phyloP scores from a whole-genome alignment of 2,329 filamentous ascomycete species.

The Trichophyton verrucosum region DNA sequence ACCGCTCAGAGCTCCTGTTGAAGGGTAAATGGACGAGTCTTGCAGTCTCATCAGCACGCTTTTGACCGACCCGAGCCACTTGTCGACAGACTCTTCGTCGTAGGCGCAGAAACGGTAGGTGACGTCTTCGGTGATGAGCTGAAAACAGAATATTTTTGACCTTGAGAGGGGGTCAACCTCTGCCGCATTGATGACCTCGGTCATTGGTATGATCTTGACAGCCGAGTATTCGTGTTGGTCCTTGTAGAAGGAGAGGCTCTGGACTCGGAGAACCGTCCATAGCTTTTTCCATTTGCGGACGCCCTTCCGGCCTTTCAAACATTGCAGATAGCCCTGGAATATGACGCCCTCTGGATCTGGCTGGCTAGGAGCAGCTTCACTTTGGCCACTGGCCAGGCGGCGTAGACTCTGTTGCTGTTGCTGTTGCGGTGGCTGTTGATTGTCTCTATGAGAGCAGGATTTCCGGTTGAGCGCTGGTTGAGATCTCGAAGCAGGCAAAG shows the following conservation, averaged over 20 bases:
- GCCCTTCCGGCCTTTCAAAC: slow-evolving; percentile 65
- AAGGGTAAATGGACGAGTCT: neutral
- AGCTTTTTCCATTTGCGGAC: slow-evolving; percentile 89
- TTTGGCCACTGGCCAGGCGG: slow-evolving; percentile 52
- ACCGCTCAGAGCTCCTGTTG: neutral
- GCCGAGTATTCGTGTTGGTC: slow-evolving; percentile 82
- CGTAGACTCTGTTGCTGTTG: neutral
- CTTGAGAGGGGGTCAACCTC: slow-evolving; percentile 80
- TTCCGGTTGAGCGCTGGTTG: neutral
- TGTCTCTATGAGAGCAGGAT: slow-evolving; percentile 16
- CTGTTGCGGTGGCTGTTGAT: slow-evolving; percentile 18
- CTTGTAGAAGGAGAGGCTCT: slow-evolving; percentile 82
- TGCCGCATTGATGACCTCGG: slow-evolving; percentile 73
- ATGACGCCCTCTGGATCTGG: slow-evolving; percentile 79
- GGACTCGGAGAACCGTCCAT: slow-evolving; percentile 81
- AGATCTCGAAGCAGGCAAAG: slow-evolving; percentile 18
- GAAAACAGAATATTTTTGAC: slow-evolving; percentile 76
- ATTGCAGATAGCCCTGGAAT: slow-evolving; percentile 81
- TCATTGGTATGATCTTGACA: slow-evolving; percentile 65
- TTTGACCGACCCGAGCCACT: slow-evolving; percentile 83
- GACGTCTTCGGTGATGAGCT: slow-evolving; percentile 89
- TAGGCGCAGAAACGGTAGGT: slow-evolving; percentile 63
- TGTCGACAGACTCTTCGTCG: slow-evolving; percentile 69
- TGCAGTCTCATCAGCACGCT: slow-evolving; percentile 37
- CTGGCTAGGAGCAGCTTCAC: slow-evolving; percentile 33